Evolutionary conservation across 2,329 filamentous ascomycete genomes (phyloP).

Genomic region (Colletotrichum coccodes): DNA sequence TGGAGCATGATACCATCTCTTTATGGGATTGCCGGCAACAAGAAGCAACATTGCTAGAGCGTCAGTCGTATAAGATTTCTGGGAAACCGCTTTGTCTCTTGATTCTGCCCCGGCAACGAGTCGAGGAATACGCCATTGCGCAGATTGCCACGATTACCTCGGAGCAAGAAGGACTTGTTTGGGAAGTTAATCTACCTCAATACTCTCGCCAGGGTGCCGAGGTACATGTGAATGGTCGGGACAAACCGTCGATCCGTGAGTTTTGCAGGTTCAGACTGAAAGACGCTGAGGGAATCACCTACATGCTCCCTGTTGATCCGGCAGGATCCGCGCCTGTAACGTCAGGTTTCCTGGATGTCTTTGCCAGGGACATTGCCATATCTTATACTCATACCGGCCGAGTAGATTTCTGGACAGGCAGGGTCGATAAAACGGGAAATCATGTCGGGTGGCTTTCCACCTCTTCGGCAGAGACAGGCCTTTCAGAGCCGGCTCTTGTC

Average conservation of each 20-base stretch:
- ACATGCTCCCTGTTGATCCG: slow-evolving; percentile 85
- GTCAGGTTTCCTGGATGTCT: slow-evolving; percentile 85
- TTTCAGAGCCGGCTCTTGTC: slow-evolving; percentile 78
- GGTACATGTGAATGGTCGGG: slow-evolving; percentile 43
- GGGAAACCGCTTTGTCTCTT: slow-evolving; percentile 85
- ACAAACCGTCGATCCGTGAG: slow-evolving; percentile 61
- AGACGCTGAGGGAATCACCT: slow-evolving; percentile 66
- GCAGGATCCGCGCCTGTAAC: slow-evolving; percentile 78
- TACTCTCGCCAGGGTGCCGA: slow-evolving; percentile 43
- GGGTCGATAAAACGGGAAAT: slow-evolving; percentile 68
- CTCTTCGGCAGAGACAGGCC: slow-evolving; percentile 81
- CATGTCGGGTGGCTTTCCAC: slow-evolving; percentile 85
- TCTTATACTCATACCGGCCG: slow-evolving; percentile 82
- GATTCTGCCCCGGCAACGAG: slow-evolving; percentile 72
- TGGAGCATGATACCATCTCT: slow-evolving; percentile 76
- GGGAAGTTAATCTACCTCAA: slow-evolving; percentile 76
- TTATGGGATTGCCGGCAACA: slow-evolving; percentile 81
- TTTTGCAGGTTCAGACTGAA: slow-evolving; percentile 79
- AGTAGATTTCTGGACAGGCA: slow-evolving; percentile 87
- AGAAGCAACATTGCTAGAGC: slow-evolving; percentile 67
- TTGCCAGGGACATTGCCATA: slow-evolving; percentile 86
- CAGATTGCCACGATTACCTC: slow-evolving; percentile 88
- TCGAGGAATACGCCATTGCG: slow-evolving; percentile 64
- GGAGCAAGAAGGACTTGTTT: slow-evolving; percentile 81
- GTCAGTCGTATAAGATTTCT: slow-evolving; percentile 65